Conservation (phyloP, 2,329 filamentous ascomycete species). For the Ramularia endophylla region DNA sequence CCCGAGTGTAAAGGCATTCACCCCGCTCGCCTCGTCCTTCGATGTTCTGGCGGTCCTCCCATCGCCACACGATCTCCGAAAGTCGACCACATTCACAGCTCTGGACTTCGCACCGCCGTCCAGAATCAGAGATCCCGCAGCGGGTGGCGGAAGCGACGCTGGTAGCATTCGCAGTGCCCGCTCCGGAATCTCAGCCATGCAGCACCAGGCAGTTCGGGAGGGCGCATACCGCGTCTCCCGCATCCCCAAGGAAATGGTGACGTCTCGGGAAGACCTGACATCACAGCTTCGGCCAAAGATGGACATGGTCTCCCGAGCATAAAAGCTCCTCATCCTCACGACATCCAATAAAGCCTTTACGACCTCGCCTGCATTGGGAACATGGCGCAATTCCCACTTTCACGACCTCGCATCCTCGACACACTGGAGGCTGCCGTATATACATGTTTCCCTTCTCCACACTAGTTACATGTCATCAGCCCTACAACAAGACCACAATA, state of each 20-base stretch:
- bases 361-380: neutral
- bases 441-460: no score
- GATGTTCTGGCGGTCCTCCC: slow-evolving; percentile 82
- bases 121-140: slow-evolving; percentile 57
- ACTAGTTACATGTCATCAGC: no score
- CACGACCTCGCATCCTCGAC: neutral
- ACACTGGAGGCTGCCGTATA: no score
- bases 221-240: slow-evolving; percentile 84
- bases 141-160: slow-evolving; percentile 38
- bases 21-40: slow-evolving; percentile 75
- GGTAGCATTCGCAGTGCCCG: slow-evolving; percentile 60
- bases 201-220: slow-evolving; percentile 65
- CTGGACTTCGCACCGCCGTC: slow-evolving; percentile 77
- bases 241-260: slow-evolving; percentile 74
- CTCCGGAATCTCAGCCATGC: slow-evolving; percentile 66
- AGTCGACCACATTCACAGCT: slow-evolving; percentile 69
- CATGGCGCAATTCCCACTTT: slow-evolving; percentile 3
- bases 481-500: no score
- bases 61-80: slow-evolving; percentile 76
- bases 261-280: slow-evolving; percentile 63
- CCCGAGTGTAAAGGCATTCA: slow-evolving; percentile 64
- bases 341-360: slow-evolving; percentile 7
- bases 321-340: slow-evolving; percentile 7
- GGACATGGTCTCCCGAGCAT: slow-evolving; percentile 20
- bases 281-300: slow-evolving; percentile 49